These are phyloP conservation scores for Candida palmyrensis DNA, from an alignment of 805 yeast genomes.

Conservation along the genomic window DNA sequence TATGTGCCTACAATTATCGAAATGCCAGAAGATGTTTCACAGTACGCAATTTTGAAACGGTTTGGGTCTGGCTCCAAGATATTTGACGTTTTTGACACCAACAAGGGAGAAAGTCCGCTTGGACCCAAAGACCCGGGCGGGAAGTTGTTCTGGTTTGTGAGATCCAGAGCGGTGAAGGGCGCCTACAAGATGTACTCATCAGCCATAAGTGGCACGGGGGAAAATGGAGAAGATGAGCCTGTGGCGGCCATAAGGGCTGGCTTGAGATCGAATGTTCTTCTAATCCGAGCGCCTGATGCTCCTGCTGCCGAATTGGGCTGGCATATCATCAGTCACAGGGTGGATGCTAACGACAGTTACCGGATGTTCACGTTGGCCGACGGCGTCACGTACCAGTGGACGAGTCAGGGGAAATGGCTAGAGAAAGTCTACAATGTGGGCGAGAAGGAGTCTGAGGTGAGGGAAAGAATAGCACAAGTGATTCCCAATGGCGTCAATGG, in stretches of 20 bases:
- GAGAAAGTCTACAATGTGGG: slow-evolving; percentile 57
- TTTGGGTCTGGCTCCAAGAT: slow-evolving; percentile 59
- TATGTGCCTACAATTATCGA: slow-evolving; percentile 52
- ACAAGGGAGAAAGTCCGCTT: slow-evolving; percentile 27
- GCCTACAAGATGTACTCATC: slow-evolving; percentile 54
- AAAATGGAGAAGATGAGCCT: slow-evolving; percentile 49
- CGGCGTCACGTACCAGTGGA: slow-evolving; percentile 63
- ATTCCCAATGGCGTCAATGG: slow-evolving; percentile 49
- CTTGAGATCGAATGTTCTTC: slow-evolving; percentile 51
- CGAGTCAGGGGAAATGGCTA: slow-evolving; percentile 51
- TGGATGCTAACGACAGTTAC: slow-evolving; percentile 57
- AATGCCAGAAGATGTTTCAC: slow-evolving; percentile 30
- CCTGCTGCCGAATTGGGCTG: slow-evolving; percentile 57
- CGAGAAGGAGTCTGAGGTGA: slow-evolving; percentile 58
- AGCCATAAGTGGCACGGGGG: slow-evolving; percentile 36
- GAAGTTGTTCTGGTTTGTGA: slow-evolving; percentile 46
- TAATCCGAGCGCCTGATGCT: slow-evolving; percentile 45
- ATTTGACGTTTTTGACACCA: slow-evolving; percentile 49
- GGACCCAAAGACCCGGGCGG: slow-evolving; percentile 41
- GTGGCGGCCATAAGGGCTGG: slow-evolving; percentile 59
- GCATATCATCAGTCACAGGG: slow-evolving; percentile 56
- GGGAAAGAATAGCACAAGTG: slow-evolving; percentile 60
- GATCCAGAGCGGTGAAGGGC: slow-evolving; percentile 66
- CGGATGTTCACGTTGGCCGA: slow-evolving; percentile 57
- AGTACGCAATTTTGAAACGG: slow-evolving; percentile 47